Base-by-base conservation (phyloP, 805 yeast species). In the Jamesozyma spencerorum region DNA sequence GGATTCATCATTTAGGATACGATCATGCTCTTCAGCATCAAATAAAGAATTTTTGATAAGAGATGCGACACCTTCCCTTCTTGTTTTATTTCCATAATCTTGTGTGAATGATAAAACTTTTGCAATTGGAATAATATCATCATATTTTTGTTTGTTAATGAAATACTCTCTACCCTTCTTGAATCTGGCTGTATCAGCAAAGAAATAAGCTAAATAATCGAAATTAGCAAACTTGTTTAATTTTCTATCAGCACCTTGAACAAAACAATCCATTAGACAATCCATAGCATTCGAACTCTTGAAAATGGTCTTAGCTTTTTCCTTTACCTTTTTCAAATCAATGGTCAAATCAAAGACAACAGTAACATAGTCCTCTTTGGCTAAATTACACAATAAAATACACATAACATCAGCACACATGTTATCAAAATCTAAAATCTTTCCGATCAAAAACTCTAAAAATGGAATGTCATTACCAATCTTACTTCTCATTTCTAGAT, bases 1-100 rank as follows among this genome's bases (percentile, higher is more conserved):
- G 7, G 69, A 63, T 29, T 71, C 76, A 51, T 83, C 81, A 4
- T 66, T 68, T 31, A 86, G 59, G 34, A 90, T 65, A 18, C 57
- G 60, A 50, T 63, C 63, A 57, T 90, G 97, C 28, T 74, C 62
- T 31, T 77, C 75, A 1, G 84, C 68, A 55, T 88, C 95, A 54
- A 90, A 90, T 37, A 90, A 65, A 0, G 90, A 75, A 62, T 90
- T 90, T 60, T 92, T 90, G 50, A 92, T 84, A 2, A 96, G 83
- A 4, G 94, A 82, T 1, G 94, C 94, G 30, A 85, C 88, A 55
- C 95, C 97, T 57, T 83, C 88, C 63, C 97, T 74, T 65, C 97
- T 78, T 19, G 77, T 75, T 52, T 76, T 77, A 12, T 85, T 70
- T 54, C 82, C 88, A 49, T 79, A 82, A 53, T 79, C 76, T 55